Base-by-base conservation (phyloP, 208 protist species). In the Leishmania guyanensis region DNA sequence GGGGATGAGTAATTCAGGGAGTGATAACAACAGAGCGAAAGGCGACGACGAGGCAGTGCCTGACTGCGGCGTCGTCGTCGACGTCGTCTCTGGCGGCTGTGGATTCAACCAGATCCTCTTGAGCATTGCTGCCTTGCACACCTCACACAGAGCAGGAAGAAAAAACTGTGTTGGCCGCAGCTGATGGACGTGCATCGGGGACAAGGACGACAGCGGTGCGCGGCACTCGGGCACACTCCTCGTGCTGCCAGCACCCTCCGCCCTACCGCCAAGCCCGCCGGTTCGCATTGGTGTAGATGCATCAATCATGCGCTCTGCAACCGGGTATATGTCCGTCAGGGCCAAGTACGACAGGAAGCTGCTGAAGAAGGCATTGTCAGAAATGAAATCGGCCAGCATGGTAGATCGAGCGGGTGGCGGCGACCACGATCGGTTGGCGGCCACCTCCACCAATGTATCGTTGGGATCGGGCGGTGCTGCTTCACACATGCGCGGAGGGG, bases 101-200 rank as follows among this genome's bases (percentile, higher is more conserved):
- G 75, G 81, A 33, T 77, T 51, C 46, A 69, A 48, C 72, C 79
- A 83, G 50, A 85, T 64, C 60, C 58, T 54, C 17, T 72, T 72
- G 26, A 83, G 39, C 53, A 77, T 14, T 1, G 71, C 62, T 5
- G 60, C 5, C n/a, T 60, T 65, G 75, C 83, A 86, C n/a, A 82
- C 72, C 50, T 62, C 75, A 56, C 83, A 86, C 36, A 77, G 48
- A 0, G 75, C 64, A 8, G 78, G 83, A 10, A 86, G 29, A 39
- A 83, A 65, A 48, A 86, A 86, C 60, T 78, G 74, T 9, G 64
- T 78, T 26, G 68, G 76, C 50, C 72, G 78, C 51, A 89, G 71
- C 72, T 68, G 74, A 62, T 89, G 82, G 0, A 82, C 65, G 68
- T 89, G 86, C 62, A 43, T n/a, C 14, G 81, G 29, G 50, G 72